Conservation (phyloP, 2,329 filamentous ascomycete genomes). For the Xylariaceae sp. region DNA sequence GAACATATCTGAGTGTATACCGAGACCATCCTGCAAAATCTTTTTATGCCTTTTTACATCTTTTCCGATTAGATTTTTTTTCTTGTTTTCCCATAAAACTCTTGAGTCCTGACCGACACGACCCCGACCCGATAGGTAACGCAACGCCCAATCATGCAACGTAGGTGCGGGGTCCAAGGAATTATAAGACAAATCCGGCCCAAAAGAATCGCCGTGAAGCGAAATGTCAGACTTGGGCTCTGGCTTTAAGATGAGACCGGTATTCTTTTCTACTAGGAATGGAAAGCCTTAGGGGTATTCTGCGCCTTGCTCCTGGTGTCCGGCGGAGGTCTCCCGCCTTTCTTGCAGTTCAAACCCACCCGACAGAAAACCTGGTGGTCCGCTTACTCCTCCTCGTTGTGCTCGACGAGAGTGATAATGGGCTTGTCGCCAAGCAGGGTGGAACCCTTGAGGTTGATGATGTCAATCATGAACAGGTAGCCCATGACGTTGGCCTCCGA, state of each 20-base stretch:
- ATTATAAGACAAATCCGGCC: conserved; percentile 10
- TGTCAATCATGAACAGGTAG: conserved; percentile 92
- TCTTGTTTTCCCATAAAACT: conserved; percentile 5
- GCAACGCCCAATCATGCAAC: conserved; percentile 20
- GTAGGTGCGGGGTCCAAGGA: conserved; percentile 15
- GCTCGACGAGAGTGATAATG: conserved; percentile 73
- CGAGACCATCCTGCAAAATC: background rate
- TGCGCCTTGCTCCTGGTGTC: background rate
- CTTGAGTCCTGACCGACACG: conserved; percentile 8
- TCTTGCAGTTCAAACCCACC: background rate
- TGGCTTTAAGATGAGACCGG: conserved; percentile 11
- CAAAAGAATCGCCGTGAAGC: conserved; percentile 11
- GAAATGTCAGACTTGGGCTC: conserved; percentile 7
- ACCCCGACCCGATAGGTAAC: conserved; percentile 1
- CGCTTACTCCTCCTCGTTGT: conserved; percentile 35
- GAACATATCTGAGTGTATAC: background rate
- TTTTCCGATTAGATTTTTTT: conserved; percentile 9
- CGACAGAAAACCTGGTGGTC: conserved; percentile 4
- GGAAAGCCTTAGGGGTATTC: conserved; percentile 3
- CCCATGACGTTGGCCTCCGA: conserved; percentile 81
- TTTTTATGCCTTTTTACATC: conserved; percentile 5
- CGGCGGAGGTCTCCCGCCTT: conserved; percentile 2
- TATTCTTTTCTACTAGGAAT: conserved; percentile 14
- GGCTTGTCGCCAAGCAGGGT: conserved; percentile 77
- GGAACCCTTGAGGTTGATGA: conserved; percentile 86